These are phyloP conservation scores for Rosa rugosa DNA, from an alignment of 306 rosid species.

Conservation along the genomic window DNA sequence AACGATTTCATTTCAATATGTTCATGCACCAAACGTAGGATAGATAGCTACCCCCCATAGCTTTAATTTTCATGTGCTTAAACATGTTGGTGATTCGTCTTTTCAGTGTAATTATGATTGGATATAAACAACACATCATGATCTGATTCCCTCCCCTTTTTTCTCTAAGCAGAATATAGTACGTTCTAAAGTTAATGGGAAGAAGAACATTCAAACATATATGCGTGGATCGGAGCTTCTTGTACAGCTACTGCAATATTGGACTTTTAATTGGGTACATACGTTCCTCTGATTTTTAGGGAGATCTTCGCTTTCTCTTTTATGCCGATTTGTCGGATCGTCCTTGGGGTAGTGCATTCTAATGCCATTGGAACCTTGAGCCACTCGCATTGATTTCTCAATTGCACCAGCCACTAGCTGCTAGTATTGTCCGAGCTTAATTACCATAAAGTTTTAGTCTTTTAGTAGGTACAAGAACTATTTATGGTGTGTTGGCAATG, in stretches of 20 bases:
- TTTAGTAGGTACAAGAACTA: too few relatives aligned
- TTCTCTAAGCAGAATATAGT: background rate
- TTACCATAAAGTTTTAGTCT: too few relatives aligned
- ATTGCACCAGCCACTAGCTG: background rate
- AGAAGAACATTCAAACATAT: background rate
- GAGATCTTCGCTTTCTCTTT: background rate
- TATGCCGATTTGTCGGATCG: background rate
- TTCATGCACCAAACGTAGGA: background rate
- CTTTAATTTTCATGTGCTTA: background rate
- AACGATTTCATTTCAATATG: background rate
- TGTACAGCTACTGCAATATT: background rate
- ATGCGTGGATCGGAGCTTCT: background rate
- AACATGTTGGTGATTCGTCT: background rate
- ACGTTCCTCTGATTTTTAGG: background rate
- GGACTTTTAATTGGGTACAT: background rate
- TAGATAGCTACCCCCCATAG: background rate
- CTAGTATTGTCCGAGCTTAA: background rate
- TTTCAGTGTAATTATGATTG: background rate
- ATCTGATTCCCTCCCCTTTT: background rate
- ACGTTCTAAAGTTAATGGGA: conserved; percentile 1
- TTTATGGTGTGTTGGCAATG: too few relatives aligned
- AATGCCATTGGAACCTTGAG: background rate
- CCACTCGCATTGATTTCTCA: background rate
- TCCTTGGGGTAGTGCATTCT: background rate
- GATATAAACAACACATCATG: background rate